A percentile compares a stretch with the other conserved stretches of the same genome.
Conservation (phyloP, 1,284 basidiomycete species). For the Ceratobasidium sp. region DNA sequence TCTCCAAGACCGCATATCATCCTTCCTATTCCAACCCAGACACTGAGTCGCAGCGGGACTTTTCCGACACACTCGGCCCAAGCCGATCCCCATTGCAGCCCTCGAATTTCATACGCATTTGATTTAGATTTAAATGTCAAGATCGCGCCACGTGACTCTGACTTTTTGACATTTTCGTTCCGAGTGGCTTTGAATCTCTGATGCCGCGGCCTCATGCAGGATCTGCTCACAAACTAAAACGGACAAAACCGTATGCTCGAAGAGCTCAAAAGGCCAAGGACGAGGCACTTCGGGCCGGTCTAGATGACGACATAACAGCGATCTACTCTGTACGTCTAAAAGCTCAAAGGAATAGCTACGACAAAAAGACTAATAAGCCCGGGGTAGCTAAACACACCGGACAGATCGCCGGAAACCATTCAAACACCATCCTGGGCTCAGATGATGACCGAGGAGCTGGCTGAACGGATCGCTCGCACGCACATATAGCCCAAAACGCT, state of each 20-base stretch:
- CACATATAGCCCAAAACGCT: neutral
- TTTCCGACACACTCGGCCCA: too few species aligned
- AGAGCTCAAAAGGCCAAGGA: conserved; percentile 11
- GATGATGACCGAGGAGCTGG: neutral
- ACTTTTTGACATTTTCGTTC: neutral
- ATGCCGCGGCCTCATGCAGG: too few species aligned
- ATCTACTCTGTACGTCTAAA: conserved; percentile 19
- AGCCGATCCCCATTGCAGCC: too few species aligned
- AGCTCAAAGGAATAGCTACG: neutral
- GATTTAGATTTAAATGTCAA: too few species aligned
- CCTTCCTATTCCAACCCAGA: too few species aligned
- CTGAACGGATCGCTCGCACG: neutral
- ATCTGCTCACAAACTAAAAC: neutral
- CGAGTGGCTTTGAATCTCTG: neutral
- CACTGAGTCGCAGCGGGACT: too few species aligned
- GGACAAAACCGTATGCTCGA: conserved; percentile 7
- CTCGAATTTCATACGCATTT: too few species aligned
- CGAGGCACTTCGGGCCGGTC: conserved; percentile 9
- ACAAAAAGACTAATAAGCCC: neutral
- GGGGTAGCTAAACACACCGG: neutral
- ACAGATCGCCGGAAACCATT: neutral
- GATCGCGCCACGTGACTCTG: too few species aligned
- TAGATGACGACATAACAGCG: conserved; percentile 6
- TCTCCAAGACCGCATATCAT: too few species aligned
- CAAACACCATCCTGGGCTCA: neutral